Evolutionary conservation across 257 asterid species (phyloP), one percentile per base, ranked within the genome.

Genomic region (Ligustrum vulgare): DNA sequence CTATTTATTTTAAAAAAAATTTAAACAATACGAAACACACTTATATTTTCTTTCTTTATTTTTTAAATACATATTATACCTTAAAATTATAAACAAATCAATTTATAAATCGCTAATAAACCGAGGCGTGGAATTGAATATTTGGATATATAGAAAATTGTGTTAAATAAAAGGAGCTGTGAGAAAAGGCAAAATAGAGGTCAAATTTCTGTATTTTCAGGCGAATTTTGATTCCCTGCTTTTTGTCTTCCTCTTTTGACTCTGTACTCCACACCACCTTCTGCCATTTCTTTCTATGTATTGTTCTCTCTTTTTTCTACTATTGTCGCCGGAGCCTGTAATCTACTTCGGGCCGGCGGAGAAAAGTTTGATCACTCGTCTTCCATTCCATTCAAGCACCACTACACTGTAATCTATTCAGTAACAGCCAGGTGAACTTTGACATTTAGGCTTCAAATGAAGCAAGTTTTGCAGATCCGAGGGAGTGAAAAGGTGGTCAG

Each of bases 391-490:
- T 75, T 74, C 74, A 33, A 67, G 68, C 49, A 78, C 78, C 25
- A 54, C 28, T 54, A 6, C 25, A 54, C 63, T 16, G 25, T n/a
- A n/a, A n/a, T 25, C 31, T 28, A 28, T 28, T 6, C 3, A 25
- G 20, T n/a, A 15, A 45, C 23, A 51, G 8, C n/a, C 47, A 54
- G 56, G 78, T 54, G 34, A 18, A 6, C 20, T 72, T 82, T 77
- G 81, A 72, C 80, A 62, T 77, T 11, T 72, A 74, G 70, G 83
- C 69, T 77, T 51, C 28, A 68, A 20, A 70, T 15, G 73, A 8
- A 22, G 49, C 2, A n/a, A 41, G 74, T 68, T 58, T 74, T 56
- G 31, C 80, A 82, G 87, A 82, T 82, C 85, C 76, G 82, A 35
- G 18, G 67, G 73, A 32, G 73, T 70, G 79, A 6, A 73, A 6